Conservation (phyloP, 202 grass and related monocot genomes). For the Schoenoplectus tabernaemontani region DNA sequence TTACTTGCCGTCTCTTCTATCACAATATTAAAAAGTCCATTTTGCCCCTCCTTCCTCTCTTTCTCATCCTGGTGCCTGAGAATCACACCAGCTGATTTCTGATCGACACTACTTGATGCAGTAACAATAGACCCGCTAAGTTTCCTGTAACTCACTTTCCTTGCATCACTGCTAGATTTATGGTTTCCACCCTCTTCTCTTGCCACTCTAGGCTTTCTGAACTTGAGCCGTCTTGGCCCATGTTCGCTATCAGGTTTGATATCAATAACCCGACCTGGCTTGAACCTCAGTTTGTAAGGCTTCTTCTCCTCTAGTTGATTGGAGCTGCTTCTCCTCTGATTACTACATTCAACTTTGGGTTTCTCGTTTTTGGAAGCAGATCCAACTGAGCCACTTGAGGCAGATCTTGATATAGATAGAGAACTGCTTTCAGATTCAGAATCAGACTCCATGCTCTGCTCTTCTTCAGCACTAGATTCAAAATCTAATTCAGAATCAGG, state of each 20-base stretch:
- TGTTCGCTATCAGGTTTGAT: slow-evolving; percentile 32
- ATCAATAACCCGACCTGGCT: slow-evolving; percentile 61
- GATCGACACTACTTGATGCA: slow-evolving; percentile 25
- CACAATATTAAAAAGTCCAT: slow-evolving; percentile 75
- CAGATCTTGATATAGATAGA: not conserved
- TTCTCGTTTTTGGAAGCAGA: slow-evolving; percentile 31
- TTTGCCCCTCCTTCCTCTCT: slow-evolving; percentile 53
- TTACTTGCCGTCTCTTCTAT: slow-evolving; percentile 93
- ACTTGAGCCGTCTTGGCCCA: slow-evolving; percentile 51
- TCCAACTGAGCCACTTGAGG: slow-evolving; percentile 22
- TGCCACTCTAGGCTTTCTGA: slow-evolving; percentile 46
- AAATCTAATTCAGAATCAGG: slow-evolving; percentile 15
- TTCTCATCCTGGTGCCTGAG: slow-evolving; percentile 60
- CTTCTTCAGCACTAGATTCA: slow-evolving; percentile 4
- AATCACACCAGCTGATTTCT: slow-evolving; percentile 41
- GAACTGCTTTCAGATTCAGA: slow-evolving; percentile 1
- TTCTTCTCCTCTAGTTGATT: slow-evolving; percentile 20
- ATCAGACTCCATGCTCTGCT: not conserved
- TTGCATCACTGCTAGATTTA: slow-evolving; percentile 24
- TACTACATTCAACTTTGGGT: slow-evolving; percentile 17
- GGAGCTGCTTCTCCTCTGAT: not conserved
- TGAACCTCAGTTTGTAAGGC: slow-evolving; percentile 69
- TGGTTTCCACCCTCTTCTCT: slow-evolving; percentile 6
- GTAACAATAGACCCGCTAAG: slow-evolving; percentile 12
- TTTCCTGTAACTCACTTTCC: slow-evolving; percentile 32